Base-by-base conservation (phyloP, 1,284 basidiomycete genomes). In the Cystobasidium slooffiae region DNA sequence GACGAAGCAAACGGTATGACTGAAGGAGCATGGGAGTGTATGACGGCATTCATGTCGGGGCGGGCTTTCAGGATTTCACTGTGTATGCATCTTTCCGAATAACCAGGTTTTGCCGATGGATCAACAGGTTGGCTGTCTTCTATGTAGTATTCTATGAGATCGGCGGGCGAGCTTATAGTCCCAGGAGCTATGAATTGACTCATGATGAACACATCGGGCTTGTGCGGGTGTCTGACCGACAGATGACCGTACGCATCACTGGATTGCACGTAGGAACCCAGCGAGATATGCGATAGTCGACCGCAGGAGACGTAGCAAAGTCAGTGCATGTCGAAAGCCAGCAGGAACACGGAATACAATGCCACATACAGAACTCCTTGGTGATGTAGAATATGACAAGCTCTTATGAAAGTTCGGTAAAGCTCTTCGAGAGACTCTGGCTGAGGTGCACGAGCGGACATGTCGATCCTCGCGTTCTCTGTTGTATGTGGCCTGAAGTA, bases 231-330 rank as follows among this genome's bases (percentile, higher is more conserved):
- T 37, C 59, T 20, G 10, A 43, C 59, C 20, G 59, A 62, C 2
- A 62, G 59, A 43, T 62, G 59, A n/a, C 59, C 59, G 41, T 62
- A 62, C 39, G 59, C 59, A 37, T 62, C 59, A 4, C 59, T 62
- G 3, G 16, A 51, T 51, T 16, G 20, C 47, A 51, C 47, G 20
- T 51, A 51, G 31, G 31, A 2, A 5, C 31, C 1, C 31, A 31
- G 31, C 31, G 31, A 1, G 31, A 31, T 31, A 31, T 31, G 31
- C 31, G 5, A 31, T 31, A 31, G 31, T 51, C 47, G 47, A 51
- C 20, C 16, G 47, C 47, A 51, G 47, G 6, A 20, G 20, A 20
- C 14, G 47, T 16, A 51, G 3, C 22, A 16, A 37, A 44, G 37
- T 24, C 22, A 37, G 22, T 12, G 18, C 22, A 22, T 37, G 22